Percentiles rank a stretch among this genome's conserved stretches.
phyloP scores from a whole-genome alignment of 352 stramenopile genomes.

The Pythium aquatile region DNA sequence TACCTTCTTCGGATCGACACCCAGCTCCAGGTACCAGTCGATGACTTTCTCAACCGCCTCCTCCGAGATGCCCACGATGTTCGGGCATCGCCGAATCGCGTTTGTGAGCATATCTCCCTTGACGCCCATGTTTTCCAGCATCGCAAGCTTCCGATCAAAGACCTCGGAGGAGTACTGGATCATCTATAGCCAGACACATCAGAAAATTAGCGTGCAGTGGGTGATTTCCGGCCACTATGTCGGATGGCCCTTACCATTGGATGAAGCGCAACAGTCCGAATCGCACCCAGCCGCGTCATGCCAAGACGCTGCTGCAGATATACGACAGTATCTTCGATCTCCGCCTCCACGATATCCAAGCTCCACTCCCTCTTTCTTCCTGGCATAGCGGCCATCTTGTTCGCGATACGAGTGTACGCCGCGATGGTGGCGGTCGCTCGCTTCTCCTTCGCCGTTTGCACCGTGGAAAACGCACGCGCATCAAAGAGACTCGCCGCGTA shows the following conservation, averaged over 20 bases:
- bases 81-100: conserved; percentile 9
- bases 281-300: conserved; percentile 1
- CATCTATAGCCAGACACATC: conserved; percentile 6
- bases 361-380: background rate
- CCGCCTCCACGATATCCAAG: conserved; percentile 2
- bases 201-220: background rate
- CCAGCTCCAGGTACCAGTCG: conserved; percentile 16
- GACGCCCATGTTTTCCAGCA: conserved; percentile 10
- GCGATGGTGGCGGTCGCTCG: background rate
- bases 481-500: background rate
- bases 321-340: background rate
- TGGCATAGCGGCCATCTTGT: background rate
- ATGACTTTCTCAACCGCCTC: conserved; percentile 8
- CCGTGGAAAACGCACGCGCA: background rate
- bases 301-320: conserved; percentile 9
- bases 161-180: background rate
- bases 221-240: too few relatives aligned
- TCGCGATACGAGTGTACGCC: conserved; percentile 7
- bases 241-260: conserved; percentile 6
- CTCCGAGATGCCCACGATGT: conserved; percentile 16
- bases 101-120: background rate
- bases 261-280: conserved; percentile 9
- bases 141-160: conserved; percentile 17
- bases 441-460: background rate
- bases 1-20: conserved; percentile 19